A percentile compares a stretch with the other conserved stretches of the same genome.
Evolutionary conservation across 257 asterid genomes (phyloP).

Genomic region (Solanum appendiculatum): DNA sequence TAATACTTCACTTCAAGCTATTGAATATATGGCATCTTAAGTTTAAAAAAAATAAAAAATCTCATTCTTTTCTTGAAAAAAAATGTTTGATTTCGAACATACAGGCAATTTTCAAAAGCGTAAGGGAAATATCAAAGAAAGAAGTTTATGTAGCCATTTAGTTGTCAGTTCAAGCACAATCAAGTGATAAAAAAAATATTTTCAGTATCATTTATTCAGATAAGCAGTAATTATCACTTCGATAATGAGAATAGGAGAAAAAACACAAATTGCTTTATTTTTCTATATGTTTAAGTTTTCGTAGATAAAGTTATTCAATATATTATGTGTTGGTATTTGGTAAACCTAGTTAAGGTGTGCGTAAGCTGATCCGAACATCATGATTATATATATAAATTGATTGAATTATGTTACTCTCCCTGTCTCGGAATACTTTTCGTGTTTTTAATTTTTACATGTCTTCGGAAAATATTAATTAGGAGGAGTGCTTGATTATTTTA

Average conservation of each 20-base stretch:
- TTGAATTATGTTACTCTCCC: not conserved
- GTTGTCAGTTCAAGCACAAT: not conserved
- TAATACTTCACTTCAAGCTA: not conserved
- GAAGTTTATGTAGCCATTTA: not conserved
- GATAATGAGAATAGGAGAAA: not conserved
- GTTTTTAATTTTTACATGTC: no score
- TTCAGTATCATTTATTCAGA: not conserved
- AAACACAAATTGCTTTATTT: not conserved
- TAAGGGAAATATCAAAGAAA: not conserved
- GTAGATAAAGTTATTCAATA: not conserved
- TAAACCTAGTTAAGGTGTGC: not conserved
- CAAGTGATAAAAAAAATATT: not conserved
- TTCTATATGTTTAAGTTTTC: not conserved
- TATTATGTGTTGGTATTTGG: not conserved
- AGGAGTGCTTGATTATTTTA: not conserved
- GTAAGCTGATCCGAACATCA: not conserved
- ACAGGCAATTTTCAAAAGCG: not conserved
- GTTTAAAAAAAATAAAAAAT: no score
- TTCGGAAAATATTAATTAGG: no score
- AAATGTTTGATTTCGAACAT: not conserved
- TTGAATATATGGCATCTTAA: not conserved
- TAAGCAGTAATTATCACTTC: not conserved
- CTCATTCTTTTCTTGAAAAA: not conserved
- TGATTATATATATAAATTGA: not conserved
- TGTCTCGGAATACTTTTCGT: no score